These are phyloP conservation scores for Coriolopsis trogii DNA, from an alignment of 1,284 basidiomycete genomes.

Conservation along the genomic window DNA sequence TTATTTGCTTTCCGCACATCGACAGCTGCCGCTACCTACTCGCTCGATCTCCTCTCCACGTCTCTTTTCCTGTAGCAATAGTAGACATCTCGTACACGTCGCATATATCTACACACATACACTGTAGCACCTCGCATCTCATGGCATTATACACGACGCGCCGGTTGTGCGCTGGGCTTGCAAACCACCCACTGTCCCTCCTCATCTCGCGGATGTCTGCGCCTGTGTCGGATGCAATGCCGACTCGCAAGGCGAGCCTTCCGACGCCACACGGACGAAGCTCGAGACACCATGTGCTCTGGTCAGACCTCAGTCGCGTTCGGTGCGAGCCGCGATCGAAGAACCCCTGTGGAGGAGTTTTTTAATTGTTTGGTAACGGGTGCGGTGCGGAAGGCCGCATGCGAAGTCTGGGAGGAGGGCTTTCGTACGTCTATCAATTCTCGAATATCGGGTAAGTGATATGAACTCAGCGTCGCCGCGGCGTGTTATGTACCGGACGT, in stretches of 20 bases:
- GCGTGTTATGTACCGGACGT: too few relatives aligned
- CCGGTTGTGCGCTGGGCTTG: slow-evolving; percentile 29
- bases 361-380: too few relatives aligned
- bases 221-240: too few relatives aligned
- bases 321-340: too few relatives aligned
- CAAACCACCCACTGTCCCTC: slow-evolving; percentile 2
- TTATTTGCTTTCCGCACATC: slow-evolving; percentile 9
- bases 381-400: too few relatives aligned
- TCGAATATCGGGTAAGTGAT: too few relatives aligned
- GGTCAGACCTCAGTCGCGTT: too few relatives aligned
- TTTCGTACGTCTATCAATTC: too few relatives aligned
- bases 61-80: slow-evolving; percentile 28
- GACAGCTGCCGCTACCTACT: slow-evolving; percentile 8
- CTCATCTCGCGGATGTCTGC: background rate
- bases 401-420: too few relatives aligned
- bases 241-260: background rate
- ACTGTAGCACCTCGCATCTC: slow-evolving; percentile 31
- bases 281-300: background rate
- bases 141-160: slow-evolving; percentile 32
- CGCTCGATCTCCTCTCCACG: slow-evolving; percentile 1
- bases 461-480: too few relatives aligned
- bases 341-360: too few relatives aligned
- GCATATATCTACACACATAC: slow-evolving; percentile 7
- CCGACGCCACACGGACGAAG: background rate
- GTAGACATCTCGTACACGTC: slow-evolving; percentile 19